phyloP scores from a whole-genome alignment of 2,329 filamentous ascomycete genomes.

The Penicillium sclerotigenum region DNA sequence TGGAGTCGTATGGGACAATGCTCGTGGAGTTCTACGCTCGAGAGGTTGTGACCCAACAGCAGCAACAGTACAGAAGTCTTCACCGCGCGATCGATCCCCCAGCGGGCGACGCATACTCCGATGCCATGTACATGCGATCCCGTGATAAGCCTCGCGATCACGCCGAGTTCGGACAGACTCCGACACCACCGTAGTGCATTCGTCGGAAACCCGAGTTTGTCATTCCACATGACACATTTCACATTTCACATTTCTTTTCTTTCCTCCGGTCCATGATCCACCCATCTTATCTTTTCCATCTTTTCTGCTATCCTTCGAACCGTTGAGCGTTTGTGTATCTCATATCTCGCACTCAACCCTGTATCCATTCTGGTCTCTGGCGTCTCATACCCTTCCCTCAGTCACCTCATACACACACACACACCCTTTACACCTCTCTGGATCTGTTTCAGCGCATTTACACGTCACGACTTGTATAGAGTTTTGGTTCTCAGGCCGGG shows the following conservation, averaged over 20 bases:
- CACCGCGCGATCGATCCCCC: slow-evolving; percentile 19
- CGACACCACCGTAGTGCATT: slow-evolving; percentile 32
- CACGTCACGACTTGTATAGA: slow-evolving; percentile 26
- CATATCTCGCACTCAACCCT: not conserved
- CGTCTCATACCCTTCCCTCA: slow-evolving; percentile 19
- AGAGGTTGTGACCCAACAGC: slow-evolving; percentile 69
- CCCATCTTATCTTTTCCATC: not conserved
- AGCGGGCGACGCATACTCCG: slow-evolving; percentile 21
- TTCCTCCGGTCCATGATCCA: not conserved
- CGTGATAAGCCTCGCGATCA: slow-evolving; percentile 26
- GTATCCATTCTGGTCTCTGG: slow-evolving; percentile 10
- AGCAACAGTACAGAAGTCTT: slow-evolving; percentile 17
- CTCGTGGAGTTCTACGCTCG: slow-evolving; percentile 95
- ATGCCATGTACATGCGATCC: slow-evolving; percentile 36
- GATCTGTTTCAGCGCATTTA: slow-evolving; percentile 19
- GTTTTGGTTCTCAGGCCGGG: slow-evolving; percentile 17
- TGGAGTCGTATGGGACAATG: slow-evolving; percentile 98
- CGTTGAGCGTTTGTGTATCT: slow-evolving; percentile 9
- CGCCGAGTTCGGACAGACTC: slow-evolving; percentile 31
- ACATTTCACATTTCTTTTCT: too few relatives aligned
- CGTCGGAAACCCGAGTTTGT: not conserved
- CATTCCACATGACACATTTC: not conserved
- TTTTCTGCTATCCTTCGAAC: not conserved
- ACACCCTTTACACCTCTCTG: slow-evolving; percentile 5
- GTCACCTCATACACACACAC: not conserved